Evolutionary conservation across 78 protist species (phyloP), one percentile per base, ranked within the genome.

Genomic region (Dictyostelium capitatum): DNA sequence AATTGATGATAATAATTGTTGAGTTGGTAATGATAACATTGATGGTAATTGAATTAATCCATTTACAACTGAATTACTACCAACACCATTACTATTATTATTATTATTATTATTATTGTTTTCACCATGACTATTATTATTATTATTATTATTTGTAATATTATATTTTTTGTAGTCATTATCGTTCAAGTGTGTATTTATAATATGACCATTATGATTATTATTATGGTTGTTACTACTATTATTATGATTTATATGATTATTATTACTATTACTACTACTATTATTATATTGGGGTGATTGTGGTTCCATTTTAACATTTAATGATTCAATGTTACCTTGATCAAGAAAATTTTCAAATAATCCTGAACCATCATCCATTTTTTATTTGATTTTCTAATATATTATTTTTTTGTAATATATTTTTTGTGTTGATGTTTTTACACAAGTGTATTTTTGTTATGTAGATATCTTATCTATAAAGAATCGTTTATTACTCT

Each of bases 311-410:
- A 46, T 32, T 41, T 72, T 72, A 15, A 72, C n/a, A 41, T 72
- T 19, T 72, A 46, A 46, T 3, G 73, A 30, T 4, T 80, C 89
- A 12, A 80, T 28, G 4, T 23, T 37, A 20, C 11, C 23, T 23
- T 25, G 25, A 30, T 59, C 69, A 23, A 80, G 19, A 62, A 54
- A 80, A 48, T 57, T 80, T 14, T 80, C 89, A 59, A 80, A 80
- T 47, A 80, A 47, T 0, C 59, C 89, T 14, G 89, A 64, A 37
- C 43, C 43, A 64, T 80, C 89, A 64, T 80, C 89, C 89, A 80
- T 80, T 14, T 70, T 41, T 30, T 11, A 30, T 28, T 65, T 30
- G 14, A 28, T 9, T 62, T 62, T 62, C 20, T 62, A 51, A 15
- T 51, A 51, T 51, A 15, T 51, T 12, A 6, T 51, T 53, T 14